Base-by-base conservation (phyloP, 140 eudicot species). In the Stevia rebaudiana region DNA sequence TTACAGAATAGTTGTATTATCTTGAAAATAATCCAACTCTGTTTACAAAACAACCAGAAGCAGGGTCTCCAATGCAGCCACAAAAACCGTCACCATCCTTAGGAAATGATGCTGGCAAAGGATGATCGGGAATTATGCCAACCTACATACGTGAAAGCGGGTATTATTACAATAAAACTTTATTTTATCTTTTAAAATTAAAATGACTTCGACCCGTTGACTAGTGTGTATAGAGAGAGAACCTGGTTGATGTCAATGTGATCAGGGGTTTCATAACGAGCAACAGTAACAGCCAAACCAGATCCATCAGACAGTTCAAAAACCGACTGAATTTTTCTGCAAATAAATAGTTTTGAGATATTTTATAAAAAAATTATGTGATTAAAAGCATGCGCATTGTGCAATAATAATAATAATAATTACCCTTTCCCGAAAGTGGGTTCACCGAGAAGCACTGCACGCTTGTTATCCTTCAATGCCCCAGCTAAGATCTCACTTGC, bases 401-500 rank as follows among this genome's bases (percentile, higher is more conserved):
- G 61, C n/a, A 13, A 18, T 50, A 50, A 12, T 46, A 31, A 35
- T 84, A 13, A 18, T 50, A 50, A 12, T 46, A 31, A 35, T 84
- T 73, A 92, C 99, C 99, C 99, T 80, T 92, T 92, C 24, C 99
- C 99, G 48, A 69, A 92, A 46, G 99, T 92, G 31, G 97, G 95
- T 79, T 92, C 99, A 40, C 99, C 99, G 68, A 81, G 80, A 48
- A 92, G 80, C 67, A 88, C 90, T 18, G 99, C 99, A 21, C 99
- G 95, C 47, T 88, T 92, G 65, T 92, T 92, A 58, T 92, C 99
- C 78, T 92, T 92, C 64, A 92, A 71, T 11, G 99, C 99, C 58
- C 99, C 99, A 6, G 99, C 99, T 63, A 92, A 76, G 24, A 92
- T 88, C 78, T 92, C 99, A 40, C 99, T 92, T 19, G 99, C 99